Evolutionary conservation across 2,329 filamentous ascomycete genomes (phyloP).

Genomic region (Botrytis pseudocinerea): DNA sequence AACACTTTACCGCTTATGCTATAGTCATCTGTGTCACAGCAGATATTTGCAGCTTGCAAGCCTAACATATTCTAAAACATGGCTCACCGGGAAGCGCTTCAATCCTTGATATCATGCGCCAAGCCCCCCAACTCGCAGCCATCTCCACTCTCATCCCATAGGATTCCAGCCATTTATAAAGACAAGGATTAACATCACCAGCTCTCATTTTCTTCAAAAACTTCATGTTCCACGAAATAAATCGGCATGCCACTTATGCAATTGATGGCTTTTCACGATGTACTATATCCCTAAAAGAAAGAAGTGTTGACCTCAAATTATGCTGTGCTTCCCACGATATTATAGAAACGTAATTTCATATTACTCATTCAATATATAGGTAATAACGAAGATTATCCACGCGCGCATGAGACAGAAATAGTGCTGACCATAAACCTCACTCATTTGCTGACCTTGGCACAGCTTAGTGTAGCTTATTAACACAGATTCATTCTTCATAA

Average conservation of each 20-base stretch:
- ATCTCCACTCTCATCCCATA: neutral
- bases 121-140: neutral
- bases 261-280: neutral
- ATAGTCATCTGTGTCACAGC: neutral
- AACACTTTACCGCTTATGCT: neutral
- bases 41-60: neutral
- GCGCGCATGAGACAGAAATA: neutral
- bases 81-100: neutral
- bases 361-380: too few relatives aligned
- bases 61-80: too few relatives aligned
- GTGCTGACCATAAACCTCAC: neutral
- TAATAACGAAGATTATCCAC: neutral
- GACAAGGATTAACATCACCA: neutral
- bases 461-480: neutral
- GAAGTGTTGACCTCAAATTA: neutral
- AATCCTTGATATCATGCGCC: neutral
- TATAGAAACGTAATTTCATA: neutral
- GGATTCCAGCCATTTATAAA: neutral
- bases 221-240: neutral
- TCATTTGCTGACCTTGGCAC: constrained; percentile 5
- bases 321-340: neutral
- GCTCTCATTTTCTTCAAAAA: neutral
- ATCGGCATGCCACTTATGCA: neutral
- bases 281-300: neutral
- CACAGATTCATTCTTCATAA: neutral